phyloP scores from a whole-genome alignment of 208 protist genomes.

The Crithidia mellificae region DNA sequence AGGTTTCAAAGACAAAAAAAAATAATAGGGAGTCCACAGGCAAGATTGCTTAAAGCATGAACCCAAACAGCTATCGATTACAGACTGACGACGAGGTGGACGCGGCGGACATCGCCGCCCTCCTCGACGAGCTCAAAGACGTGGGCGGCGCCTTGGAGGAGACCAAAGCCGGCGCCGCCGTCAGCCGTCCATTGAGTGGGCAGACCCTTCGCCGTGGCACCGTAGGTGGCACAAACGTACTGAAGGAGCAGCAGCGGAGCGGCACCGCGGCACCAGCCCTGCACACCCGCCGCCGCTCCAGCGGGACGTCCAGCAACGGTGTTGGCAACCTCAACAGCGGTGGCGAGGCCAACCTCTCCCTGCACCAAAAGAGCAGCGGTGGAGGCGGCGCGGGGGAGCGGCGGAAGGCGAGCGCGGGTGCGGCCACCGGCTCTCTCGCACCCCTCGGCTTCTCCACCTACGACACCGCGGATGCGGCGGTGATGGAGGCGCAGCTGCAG shows the following conservation, averaged over 20 bases:
- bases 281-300: slow-evolving; percentile 12
- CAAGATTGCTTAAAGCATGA: slow-evolving; percentile 9
- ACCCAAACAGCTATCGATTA: slow-evolving; percentile 12
- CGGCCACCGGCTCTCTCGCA: slow-evolving; percentile 7
- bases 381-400: background rate
- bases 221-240: slow-evolving; percentile 16
- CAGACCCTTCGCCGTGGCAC: slow-evolving; percentile 11
- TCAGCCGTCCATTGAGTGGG: slow-evolving; percentile 12
- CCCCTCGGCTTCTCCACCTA: slow-evolving; percentile 58
- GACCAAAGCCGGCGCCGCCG: background rate
- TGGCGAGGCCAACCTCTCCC: background rate
- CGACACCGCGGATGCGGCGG: slow-evolving; percentile 16
- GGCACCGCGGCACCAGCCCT: background rate
- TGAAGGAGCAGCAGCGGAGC: slow-evolving; percentile 24
- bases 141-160: slow-evolving; percentile 30
- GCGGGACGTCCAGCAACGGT: background rate
- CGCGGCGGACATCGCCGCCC: slow-evolving; percentile 51
- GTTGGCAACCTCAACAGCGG: background rate
- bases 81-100: slow-evolving; percentile 23
- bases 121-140: slow-evolving; percentile 66
- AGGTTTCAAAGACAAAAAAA: too few species aligned
- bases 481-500: slow-evolving; percentile 17
- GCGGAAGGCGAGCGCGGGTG: background rate
- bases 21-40: too few species aligned
- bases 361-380: too few species aligned